phyloP scores from a whole-genome alignment of 495 filamentous ascomycete genomes.

The Rusavskia elegans region DNA sequence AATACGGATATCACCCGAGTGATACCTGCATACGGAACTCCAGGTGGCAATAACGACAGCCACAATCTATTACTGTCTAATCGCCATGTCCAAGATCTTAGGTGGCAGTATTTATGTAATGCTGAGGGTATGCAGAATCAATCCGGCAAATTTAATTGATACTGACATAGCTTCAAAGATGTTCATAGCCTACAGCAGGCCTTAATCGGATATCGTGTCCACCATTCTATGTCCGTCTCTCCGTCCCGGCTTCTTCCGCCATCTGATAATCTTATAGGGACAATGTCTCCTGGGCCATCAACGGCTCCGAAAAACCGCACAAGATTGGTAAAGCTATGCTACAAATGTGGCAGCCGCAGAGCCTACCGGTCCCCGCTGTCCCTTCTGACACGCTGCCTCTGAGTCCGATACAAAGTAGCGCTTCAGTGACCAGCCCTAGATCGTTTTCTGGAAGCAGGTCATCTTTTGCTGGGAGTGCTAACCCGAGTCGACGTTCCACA shows the following conservation, averaged over 20 bases:
- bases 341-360: constrained; percentile 13
- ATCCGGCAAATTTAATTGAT: neutral
- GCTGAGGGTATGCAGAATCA: no score
- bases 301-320: constrained; percentile 5
- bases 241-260: no score
- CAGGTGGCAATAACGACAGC: neutral
- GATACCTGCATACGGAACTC: constrained; percentile 10
- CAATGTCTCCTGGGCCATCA: constrained; percentile 6
- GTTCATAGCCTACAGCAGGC: constrained; percentile 10
- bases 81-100: constrained; percentile 3
- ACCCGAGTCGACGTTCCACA: no score
- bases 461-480: no score
- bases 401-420: no score
- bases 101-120: neutral
- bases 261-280: no score
- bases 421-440: no score
- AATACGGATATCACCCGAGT: constrained; percentile 5
- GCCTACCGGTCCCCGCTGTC: neutral
- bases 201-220: constrained; percentile 10
- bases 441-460: no score
- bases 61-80: constrained; percentile 11
- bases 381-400: no score
- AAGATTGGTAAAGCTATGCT: constrained; percentile 5
- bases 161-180: constrained; percentile 2
- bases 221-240: constrained; percentile 3